Evolutionary conservation across 1,284 basidiomycete species (phyloP).

Genomic region (Austroboletus sp.): DNA sequence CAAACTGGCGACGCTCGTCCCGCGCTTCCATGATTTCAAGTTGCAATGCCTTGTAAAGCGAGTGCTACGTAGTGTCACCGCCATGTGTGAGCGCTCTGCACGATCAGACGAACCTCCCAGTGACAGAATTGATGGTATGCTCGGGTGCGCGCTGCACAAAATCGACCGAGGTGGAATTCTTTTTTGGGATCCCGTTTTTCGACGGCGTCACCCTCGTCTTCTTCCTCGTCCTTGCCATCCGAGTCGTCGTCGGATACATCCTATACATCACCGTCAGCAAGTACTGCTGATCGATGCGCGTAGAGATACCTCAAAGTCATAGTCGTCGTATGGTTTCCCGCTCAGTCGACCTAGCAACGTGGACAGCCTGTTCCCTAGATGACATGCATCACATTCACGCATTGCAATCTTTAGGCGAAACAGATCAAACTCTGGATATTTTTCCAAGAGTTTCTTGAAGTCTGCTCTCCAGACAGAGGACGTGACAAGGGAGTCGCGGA

Average conservation of each 20-base stretch:
- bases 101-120: slow-evolving; percentile 64
- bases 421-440: slow-evolving; percentile 57
- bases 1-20: slow-evolving; percentile 40
- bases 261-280: slow-evolving; percentile 9
- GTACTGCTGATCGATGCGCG: background rate
- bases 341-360: slow-evolving; percentile 52
- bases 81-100: slow-evolving; percentile 1
- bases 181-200: slow-evolving; percentile 25
- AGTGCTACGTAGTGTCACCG: slow-evolving; percentile 40
- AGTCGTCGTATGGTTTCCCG: slow-evolving; percentile 54
- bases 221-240: slow-evolving; percentile 15
- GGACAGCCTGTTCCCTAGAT: slow-evolving; percentile 61
- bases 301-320: slow-evolving; percentile 48
- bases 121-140: slow-evolving; percentile 74
- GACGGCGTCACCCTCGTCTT: slow-evolving; percentile 29
- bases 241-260: slow-evolving; percentile 20
- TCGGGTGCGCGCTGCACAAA: slow-evolving; percentile 63
- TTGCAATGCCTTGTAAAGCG: slow-evolving; percentile 50
- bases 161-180: slow-evolving; percentile 58
- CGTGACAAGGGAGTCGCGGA: slow-evolving; percentile 65
- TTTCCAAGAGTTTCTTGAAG: slow-evolving; percentile 60
- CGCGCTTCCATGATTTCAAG: slow-evolving; percentile 48
- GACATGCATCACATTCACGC: slow-evolving; percentile 71
- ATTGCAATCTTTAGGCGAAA: slow-evolving; percentile 49
- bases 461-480: slow-evolving; percentile 73